Evolutionary conservation across 805 yeast genomes (phyloP).

Genomic region (Kazachstania viticola): DNA sequence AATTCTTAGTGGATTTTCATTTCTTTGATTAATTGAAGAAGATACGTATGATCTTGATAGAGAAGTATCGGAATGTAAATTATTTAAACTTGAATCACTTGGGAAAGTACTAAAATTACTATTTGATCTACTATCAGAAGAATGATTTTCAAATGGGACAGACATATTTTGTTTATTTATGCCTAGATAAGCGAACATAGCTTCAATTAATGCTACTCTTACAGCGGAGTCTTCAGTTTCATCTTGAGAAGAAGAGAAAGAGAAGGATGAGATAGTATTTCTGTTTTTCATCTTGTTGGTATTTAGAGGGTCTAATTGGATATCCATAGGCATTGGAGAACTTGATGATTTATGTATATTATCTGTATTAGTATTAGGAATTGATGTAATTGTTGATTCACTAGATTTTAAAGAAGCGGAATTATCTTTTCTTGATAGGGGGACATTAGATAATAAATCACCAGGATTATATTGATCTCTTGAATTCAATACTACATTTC

Average conservation of each 20-base stretch:
- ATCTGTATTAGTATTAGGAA: background rate
- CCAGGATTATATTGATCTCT: constrained; percentile 65
- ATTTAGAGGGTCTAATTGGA: too few relatives aligned
- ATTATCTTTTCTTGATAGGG: constrained; percentile 38
- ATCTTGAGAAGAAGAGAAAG: constrained; percentile 45
- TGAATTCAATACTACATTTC: constrained; percentile 43
- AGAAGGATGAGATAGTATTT: constrained; percentile 1
- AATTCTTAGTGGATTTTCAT: constrained; percentile 17
- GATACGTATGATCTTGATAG: constrained; percentile 9
- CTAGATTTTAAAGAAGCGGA: background rate
- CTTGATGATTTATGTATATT: background rate
- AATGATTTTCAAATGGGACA: constrained; percentile 3
- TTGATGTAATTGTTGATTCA: background rate
- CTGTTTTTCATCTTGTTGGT: background rate
- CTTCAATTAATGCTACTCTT: constrained; percentile 56
- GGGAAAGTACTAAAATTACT: background rate
- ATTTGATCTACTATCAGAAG: background rate
- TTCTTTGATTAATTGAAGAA: constrained; percentile 9
- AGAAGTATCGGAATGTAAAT: constrained; percentile 8
- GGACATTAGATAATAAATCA: constrained; percentile 72
- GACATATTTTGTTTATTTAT: constrained; percentile 33
- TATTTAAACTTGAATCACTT: too few relatives aligned
- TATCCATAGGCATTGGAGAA: too few relatives aligned
- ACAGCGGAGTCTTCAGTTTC: constrained; percentile 62
- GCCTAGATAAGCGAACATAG: constrained; percentile 58